phyloP scores from a whole-genome alignment of 2,329 filamentous ascomycete species.

The Hymenoscyphus scutula region DNA sequence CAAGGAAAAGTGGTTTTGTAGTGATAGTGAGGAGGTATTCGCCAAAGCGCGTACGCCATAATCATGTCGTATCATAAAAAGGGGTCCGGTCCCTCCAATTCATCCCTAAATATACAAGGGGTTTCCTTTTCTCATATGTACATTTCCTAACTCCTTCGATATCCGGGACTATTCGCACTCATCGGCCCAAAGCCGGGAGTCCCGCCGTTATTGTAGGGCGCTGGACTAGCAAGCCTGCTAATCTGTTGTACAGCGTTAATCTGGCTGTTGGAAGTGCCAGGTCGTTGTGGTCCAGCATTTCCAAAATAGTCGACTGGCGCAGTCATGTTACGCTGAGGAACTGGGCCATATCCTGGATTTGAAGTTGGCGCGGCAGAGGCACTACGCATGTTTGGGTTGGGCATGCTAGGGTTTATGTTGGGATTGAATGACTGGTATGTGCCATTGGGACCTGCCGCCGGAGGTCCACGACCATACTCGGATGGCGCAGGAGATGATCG shows the following conservation, averaged over 20 bases:
- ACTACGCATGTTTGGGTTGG: conserved; percentile 23
- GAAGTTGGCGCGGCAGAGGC: conserved; percentile 22
- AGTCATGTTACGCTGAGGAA: conserved; percentile 28
- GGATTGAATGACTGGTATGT: conserved; percentile 23
- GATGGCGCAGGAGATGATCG: conserved; percentile 18
- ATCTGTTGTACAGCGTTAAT: conserved; percentile 9
- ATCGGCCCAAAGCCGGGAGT: conserved; percentile 9
- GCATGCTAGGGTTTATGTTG: no score
- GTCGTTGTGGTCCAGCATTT: conserved; percentile 16
- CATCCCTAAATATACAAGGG: neutral
- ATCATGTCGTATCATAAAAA: neutral
- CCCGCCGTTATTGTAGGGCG: conserved; percentile 22
- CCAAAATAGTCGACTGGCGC: conserved; percentile 28
- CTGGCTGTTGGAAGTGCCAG: conserved; percentile 18
- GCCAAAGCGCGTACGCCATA: neutral
- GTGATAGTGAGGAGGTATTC: neutral
- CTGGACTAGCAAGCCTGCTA: conserved; percentile 22
- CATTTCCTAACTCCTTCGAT: conserved; percentile 10
- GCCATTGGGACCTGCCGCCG: conserved; percentile 17
- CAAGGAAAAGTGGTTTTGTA: neutral
- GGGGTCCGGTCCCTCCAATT: no score
- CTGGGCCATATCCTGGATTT: conserved; percentile 12
- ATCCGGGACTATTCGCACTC: conserved; percentile 7
- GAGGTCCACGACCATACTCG: conserved; percentile 18
- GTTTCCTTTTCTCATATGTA: neutral